Evolutionary conservation across 257 asterid species (phyloP), one percentile per base, ranked within the genome.

Genomic region (Verbascum thapsus): DNA sequence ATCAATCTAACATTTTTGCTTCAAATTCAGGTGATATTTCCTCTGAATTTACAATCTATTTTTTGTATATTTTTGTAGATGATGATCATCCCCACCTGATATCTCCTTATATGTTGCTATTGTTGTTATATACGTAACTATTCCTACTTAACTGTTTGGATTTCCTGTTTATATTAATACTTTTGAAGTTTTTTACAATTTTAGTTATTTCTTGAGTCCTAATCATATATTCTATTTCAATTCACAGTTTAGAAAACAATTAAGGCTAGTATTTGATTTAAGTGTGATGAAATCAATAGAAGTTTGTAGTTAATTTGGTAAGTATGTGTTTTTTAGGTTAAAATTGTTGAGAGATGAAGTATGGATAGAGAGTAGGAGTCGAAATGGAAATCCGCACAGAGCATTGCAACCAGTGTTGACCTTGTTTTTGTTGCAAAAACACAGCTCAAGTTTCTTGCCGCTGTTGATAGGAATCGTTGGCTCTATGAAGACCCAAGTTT

Each of bases 311-410:
- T 50, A 39, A 18, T 18, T 61, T 38, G 35, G 17, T 17, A 47
- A 10, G 10, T 13, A 11, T 35, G 13, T 19, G 13, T n/a, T n/a
- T n/a, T n/a, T 20, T 40, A 7, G 51, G 5, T 50, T 15, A 5
- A 44, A 13, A 2, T 19, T 59, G 20, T 52, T 55, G 40, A 30
- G 59, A 51, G 51, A 5, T 26, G 32, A 68, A 49, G 41, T 42
- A 78, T 78, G 88, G 92, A 87, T 77, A 69, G 54, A 72, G 80
- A 85, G 71, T 92, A 84, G 70, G 95, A 81, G 70, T 58, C 83
- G 76, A 95, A 87, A 74, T 94, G 99, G 99, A 56, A 76, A 53
- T 81, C 71, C 71, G 95, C 99, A 1, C 99, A 94, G 86, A 84
- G 76, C 59, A 78, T 58, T 55, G 76, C 38, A 73, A 76, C 90